Conservation (phyloP, 768 basidiomycete species). For the Trametes meyenii region DNA sequence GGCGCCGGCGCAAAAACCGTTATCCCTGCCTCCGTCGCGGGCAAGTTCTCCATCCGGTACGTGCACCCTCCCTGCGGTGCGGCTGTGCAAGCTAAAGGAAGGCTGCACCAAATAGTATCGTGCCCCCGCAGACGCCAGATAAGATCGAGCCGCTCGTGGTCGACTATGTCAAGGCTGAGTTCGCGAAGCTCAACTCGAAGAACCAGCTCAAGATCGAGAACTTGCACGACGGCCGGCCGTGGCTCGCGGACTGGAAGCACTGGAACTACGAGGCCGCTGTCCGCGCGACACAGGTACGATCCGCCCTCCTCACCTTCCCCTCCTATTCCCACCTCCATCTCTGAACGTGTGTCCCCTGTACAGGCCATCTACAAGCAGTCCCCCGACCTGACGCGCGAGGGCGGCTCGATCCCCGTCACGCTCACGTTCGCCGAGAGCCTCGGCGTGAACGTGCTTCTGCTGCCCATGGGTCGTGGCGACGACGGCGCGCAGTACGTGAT, state of each 20-base stretch:
- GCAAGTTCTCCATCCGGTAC: conserved; percentile 93
- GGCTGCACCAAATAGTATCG: conserved; percentile 48
- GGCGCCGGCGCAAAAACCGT: conserved; percentile 87
- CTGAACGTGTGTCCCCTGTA: background rate
- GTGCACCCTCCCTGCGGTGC: background rate
- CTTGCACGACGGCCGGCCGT: conserved; percentile 84
- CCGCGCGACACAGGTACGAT: conserved; percentile 72
- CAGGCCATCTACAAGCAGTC: conserved; percentile 65
- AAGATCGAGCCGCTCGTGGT: conserved; percentile 70
- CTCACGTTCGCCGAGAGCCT: conserved; percentile 91
- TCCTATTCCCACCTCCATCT: background rate
- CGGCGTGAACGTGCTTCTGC: conserved; percentile 81
- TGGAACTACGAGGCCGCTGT: conserved; percentile 94
- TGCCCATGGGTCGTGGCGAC: conserved; percentile 94
- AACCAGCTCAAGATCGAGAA: conserved; percentile 74
- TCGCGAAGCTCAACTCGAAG: conserved; percentile 84
- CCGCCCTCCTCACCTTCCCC: background rate
- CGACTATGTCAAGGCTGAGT: conserved; percentile 73
- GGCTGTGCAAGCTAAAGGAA: background rate
- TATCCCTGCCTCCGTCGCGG: conserved; percentile 85
- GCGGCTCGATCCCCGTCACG: conserved; percentile 94
- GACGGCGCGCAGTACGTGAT: conserved; percentile 86
- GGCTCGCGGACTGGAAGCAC: conserved; percentile 84
- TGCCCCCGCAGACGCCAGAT: conserved; percentile 85
- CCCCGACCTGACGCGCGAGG: conserved; percentile 86